Evolutionary conservation across 371 early-diverging fungal species (phyloP), one percentile per base, ranked within the genome.

Genomic region (Mortierella sp.): DNA sequence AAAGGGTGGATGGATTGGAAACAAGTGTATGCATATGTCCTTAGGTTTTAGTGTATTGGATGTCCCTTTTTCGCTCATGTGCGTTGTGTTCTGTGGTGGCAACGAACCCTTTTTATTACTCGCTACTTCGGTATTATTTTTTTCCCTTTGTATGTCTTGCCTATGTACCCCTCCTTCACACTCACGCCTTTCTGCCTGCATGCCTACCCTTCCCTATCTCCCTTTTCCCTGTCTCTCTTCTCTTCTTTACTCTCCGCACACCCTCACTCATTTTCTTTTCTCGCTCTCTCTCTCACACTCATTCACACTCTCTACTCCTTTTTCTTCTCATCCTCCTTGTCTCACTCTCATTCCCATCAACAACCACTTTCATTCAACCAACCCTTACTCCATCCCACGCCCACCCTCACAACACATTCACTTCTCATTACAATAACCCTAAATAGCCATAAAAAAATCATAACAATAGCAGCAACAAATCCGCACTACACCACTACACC

Each of bases 161-260:
- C 4, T 21, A 51, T 51, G 51, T 21, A 4, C 48, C 14, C 48
- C 48, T 48, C 48, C 51, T 21, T 51, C 51, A 21, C 51, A 51
- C 51, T 51, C 51, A 51, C 51, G 21, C 51, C 51, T 21, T 51
- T 55, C 10, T 55, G 56, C n/a, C 56, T 21, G 41, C 29, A 1
- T 60, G 32, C 60, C 24, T 54, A 2, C 41, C 38, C 41, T 41
- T 56, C n/a, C 60, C 60, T 58, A 4, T 63, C 18, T 32, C 35
- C 12, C 3, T 16, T 6, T 18, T 60, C 63, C 63, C 35, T 58
- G 29, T 14, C 27, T 58, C 14, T 29, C 60, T 16, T 32, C 65
- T 63, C 4, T 27, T 55, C 73, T 73, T 54, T 41, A 44, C 51
- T 51, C 73, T 51, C 48, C 73, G 54, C 73, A 38, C 58, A 41